phyloP scores from a whole-genome alignment of 176 grass and related monocot genomes.

The Oryza longistaminata region DNA sequence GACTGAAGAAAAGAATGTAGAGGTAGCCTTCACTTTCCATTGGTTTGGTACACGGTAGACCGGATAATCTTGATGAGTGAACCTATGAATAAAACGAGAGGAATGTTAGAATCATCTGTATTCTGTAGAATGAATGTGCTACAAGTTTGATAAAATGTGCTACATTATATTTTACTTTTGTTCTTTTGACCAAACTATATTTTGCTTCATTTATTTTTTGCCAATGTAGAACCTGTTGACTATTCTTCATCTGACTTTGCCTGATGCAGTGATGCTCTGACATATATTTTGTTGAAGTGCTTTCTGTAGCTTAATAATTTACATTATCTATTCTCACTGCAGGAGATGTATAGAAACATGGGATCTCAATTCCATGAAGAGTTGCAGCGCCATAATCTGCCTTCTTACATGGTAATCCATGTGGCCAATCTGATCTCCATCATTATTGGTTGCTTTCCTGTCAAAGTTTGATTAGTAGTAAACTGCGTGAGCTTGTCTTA shows the following conservation, averaged over 20 bases:
- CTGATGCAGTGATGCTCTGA: conserved; percentile 2
- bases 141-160: background rate
- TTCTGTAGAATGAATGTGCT: background rate
- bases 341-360: conserved; percentile 80
- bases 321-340: conserved; percentile 17
- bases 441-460: background rate
- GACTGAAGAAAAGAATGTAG: background rate
- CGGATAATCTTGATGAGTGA: background rate
- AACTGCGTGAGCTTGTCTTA: background rate
- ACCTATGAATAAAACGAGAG: background rate
- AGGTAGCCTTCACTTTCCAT: background rate
- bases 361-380: conserved; percentile 91
- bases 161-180: background rate
- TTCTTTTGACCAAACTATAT: background rate
- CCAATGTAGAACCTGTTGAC: no score
- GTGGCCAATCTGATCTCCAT: conserved; percentile 2
- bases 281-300: conserved; percentile 13
- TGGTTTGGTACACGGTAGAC: background rate
- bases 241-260: background rate
- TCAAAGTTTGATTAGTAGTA: conserved; percentile 12
- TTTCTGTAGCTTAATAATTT: conserved; percentile 7
- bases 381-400: conserved; percentile 74
- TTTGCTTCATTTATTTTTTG: no score
- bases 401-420: conserved; percentile 72
- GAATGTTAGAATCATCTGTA: background rate